Base-by-base conservation (phyloP, 179 eudicot genomes). In the Gypsophila paniculata region DNA sequence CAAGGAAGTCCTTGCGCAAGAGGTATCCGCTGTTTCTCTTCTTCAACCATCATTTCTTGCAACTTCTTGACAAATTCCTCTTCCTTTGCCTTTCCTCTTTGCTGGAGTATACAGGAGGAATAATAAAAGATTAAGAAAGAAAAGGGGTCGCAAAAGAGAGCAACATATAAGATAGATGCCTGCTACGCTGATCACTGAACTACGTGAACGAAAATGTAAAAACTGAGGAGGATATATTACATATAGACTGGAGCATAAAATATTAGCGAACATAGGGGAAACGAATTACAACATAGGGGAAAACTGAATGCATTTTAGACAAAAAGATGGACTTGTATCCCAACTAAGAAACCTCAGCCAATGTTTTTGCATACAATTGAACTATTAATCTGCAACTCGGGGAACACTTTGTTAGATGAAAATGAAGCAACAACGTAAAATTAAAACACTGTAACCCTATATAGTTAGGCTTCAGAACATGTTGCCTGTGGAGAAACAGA, bases 1-100 rank as follows among this genome's bases (percentile, higher is more conserved):
- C 95, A 88, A 15, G 99, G 99, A 70, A 94, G 96, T 68, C 96
- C 95, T 78, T 91, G 99, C 21, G 99, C 99, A 74, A 90, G 71
- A 44, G 96, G 97, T 73, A 91, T 84, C 69, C 92, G 82, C 69
- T 82, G 86, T 80, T 84, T 91, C 83, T 88, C 92, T 72, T 91
- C 97, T 80, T 90, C 92, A 36, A 75, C 80, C 85, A 80, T 80
- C 85, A 78, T 81, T 61, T 91, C 89, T 78, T 91, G 88, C 61
- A 91, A 65, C 80, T 91, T 94, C 82, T 87, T 90, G 49, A 74
- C 59, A 54, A 94, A 86, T 75, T 91, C 97, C 76, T 94, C 96
- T 79, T 94, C 89, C 76, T 94, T 94, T 62, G 65, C 59, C 74
- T 76, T 90, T 79, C 95, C 99, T 71, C 99, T 86, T 88, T 91